Evolutionary conservation across 2,329 filamentous ascomycete genomes (phyloP), one percentile per base, ranked within the genome.

Genomic region (Ophiostoma pallidulum): DNA sequence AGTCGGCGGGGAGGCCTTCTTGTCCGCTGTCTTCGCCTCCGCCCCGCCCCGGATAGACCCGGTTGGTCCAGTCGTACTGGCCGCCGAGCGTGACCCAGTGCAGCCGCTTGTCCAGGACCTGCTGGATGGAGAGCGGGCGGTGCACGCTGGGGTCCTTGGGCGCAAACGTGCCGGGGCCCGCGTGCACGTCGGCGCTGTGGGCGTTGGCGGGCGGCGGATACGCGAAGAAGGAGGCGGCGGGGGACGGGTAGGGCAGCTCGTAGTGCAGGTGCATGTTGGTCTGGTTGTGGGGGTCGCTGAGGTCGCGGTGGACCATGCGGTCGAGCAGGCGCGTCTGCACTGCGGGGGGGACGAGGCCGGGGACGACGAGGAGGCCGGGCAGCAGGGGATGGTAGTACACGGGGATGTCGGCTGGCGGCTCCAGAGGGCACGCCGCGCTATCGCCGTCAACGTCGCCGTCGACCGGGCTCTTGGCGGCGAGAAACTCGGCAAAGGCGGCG

Each of bases 71-170:
- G 67, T 97, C 86, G 64, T 97, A 97, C 63, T 97, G 92, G 0
- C 89, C 91, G 42, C 92, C 92, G 3, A 98, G 76, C 0, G 91
- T 97, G 36, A 94, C 78, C 92, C 92, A 98, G 56, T 91, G 87
- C 20, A 97, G 75, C 52, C 86, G 90, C 53, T 82, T 84, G 49
- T 82, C 77, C 37, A 97, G 71, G 26, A 91, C 78, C 58, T 82
- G 81, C 41, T 76, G 70, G 45, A 85, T 70, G 2, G 77, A 74
- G 9, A 96, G 69, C 3, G 86, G 74, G 51, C 82, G 86, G 65
- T 96, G 90, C n/a, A 89, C 66, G 0, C 63, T 54, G 0, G 84
- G 71, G 57, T 94, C 80, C 47, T 85, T 84, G 7, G 91, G 87
- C 22, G 53, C 61, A 57, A 83, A 79, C 33, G 69, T 70, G 52